Base-by-base conservation (phyloP, 371 early-diverging fungal species). In the Mucor saturninus region DNA sequence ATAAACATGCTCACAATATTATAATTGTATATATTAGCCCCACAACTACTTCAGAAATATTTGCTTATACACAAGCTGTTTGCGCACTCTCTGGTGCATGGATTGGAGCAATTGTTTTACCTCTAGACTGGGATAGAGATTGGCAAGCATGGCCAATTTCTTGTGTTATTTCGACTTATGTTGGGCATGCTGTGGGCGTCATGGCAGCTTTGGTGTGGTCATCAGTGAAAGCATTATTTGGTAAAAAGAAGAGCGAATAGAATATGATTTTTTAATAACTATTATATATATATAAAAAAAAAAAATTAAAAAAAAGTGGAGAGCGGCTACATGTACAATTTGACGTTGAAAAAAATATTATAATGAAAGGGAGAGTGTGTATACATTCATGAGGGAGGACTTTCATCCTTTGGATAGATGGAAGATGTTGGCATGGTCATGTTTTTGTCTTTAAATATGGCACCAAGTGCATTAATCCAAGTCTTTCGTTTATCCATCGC, bases 361-460 rank as follows among this genome's bases (percentile, higher is more conserved):
- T 29, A 54, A 50, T 45, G 29, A 31, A 42, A 30, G 31, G 28
- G 50, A 40, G 39, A 14, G 30, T 42, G 32, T 30, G 29, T 53
- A 30, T 37, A 53, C 29, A 35, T 53, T 35, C 37, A 53, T 53
- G 32, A 53, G 31, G 32, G 10, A 37, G 53, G 10, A 39, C 26
- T 38, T 29, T 46, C 28, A 38, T 48, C 49, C 49, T 65, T 48
- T 14, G 70, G 73, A 61, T 86, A 92, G 29, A 91, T 87, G 37
- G 91, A 85, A 43, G 69, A 67, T 1, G 75, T 61, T 9, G 93
- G 93, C 65, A 90, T 81, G 8, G 81, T 77, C 63, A 88, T 83
- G 59, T 86, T 87, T 45, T 90, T 90, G 9, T 84, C 78, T 9
- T 87, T 81, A 58, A 95, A 93, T 46, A 93, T 76, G 15, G 73